Percentiles rank a stretch among this genome's conserved stretches.
phyloP scores from a whole-genome alignment of 1,139 yeast species.

The Yamadazyma jaroonii region DNA sequence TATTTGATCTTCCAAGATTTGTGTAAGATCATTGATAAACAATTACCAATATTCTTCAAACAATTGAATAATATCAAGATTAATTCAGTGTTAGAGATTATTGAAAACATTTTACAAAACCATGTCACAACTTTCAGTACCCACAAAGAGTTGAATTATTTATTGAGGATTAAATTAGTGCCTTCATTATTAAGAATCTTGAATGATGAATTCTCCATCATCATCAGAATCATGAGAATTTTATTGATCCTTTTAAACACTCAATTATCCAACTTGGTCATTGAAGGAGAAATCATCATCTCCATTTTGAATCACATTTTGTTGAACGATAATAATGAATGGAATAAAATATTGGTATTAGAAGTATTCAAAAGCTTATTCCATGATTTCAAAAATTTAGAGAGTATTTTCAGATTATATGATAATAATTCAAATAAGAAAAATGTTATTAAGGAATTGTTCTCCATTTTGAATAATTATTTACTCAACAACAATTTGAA shows the following conservation, averaged over 20 bases:
- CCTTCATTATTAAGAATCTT: slow-evolving; percentile 73
- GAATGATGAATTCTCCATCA: slow-evolving; percentile 60
- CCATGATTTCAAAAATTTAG: slow-evolving; percentile 51
- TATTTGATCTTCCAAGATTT: slow-evolving; percentile 67
- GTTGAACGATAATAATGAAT: slow-evolving; percentile 28
- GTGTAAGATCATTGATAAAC: slow-evolving; percentile 63
- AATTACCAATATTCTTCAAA: slow-evolving; percentile 48
- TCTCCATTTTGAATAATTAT: slow-evolving; percentile 42
- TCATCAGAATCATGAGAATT: slow-evolving; percentile 72
- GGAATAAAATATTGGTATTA: slow-evolving; percentile 73
- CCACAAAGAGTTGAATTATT: slow-evolving; percentile 62
- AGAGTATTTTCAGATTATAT: slow-evolving; percentile 56
- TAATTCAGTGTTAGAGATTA: slow-evolving; percentile 72
- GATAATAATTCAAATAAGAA: slow-evolving; percentile 60
- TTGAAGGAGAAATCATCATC: slow-evolving; percentile 79
- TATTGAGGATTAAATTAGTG: slow-evolving; percentile 64
- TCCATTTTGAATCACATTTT: slow-evolving; percentile 70
- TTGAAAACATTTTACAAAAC: slow-evolving; percentile 64
- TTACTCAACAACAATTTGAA: slow-evolving; percentile 30
- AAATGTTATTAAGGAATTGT: slow-evolving; percentile 57
- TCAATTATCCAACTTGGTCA: slow-evolving; percentile 58
- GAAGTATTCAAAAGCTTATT: slow-evolving; percentile 68
- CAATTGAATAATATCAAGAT: slow-evolving; percentile 53
- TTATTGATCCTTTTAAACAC: slow-evolving; percentile 58
- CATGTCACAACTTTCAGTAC: slow-evolving; percentile 54